Evolutionary conservation across 805 yeast species (phyloP).

Genomic region (Phaffomyces opuntiae): DNA sequence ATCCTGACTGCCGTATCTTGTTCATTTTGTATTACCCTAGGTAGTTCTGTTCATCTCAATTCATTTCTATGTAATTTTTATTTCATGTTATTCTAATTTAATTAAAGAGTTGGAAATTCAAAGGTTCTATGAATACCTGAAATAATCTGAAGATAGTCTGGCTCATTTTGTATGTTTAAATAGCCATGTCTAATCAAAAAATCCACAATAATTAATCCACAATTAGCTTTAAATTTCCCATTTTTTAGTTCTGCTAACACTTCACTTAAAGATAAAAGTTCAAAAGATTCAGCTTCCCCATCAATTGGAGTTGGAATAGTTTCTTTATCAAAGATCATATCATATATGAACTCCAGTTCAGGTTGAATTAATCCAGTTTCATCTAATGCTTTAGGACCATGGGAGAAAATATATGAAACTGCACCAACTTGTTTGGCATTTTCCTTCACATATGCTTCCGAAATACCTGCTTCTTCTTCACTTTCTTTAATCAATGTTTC

Average conservation of each 20-base stretch:
- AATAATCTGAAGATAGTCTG: slow-evolving; percentile 53
- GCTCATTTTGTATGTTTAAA: slow-evolving; percentile 59
- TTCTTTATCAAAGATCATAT: slow-evolving; percentile 44
- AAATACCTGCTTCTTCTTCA: slow-evolving; percentile 84
- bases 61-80: too few relatives aligned
- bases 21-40: too few relatives aligned
- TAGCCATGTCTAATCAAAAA: slow-evolving; percentile 83
- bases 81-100: background rate
- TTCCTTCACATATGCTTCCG: slow-evolving; percentile 38
- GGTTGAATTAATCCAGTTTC: slow-evolving; percentile 72
- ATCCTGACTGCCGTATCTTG: too few relatives aligned
- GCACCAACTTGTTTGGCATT: slow-evolving; percentile 52
- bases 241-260: slow-evolving; percentile 40
- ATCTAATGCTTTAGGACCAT: slow-evolving; percentile 24
- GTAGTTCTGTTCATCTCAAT: too few relatives aligned
- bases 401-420: slow-evolving; percentile 55
- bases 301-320: slow-evolving; percentile 55
- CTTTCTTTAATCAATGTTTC: slow-evolving; percentile 86
- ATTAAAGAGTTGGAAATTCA: slow-evolving; percentile 50
- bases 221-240: slow-evolving; percentile 82
- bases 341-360: slow-evolving; percentile 79
- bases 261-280: slow-evolving; percentile 53
- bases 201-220: slow-evolving; percentile 73
- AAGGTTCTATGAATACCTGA: slow-evolving; percentile 57
- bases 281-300: slow-evolving; percentile 71